Evolutionary conservation across 768 basidiomycete genomes (phyloP).

Genomic region (Rhodosporidiobolus sp.): DNA sequence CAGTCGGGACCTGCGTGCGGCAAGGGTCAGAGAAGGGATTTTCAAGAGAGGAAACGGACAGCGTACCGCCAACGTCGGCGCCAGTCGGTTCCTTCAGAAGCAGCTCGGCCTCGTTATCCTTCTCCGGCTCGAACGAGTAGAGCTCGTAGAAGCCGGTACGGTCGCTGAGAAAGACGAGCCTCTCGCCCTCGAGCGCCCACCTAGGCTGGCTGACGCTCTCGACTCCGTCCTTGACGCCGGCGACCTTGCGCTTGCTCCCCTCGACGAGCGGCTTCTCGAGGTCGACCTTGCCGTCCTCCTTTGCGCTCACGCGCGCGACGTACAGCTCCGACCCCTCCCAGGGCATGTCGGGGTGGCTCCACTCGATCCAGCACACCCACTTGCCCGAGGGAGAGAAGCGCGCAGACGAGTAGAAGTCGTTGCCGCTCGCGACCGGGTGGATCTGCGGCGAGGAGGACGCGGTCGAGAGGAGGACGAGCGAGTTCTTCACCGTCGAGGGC

Average conservation of each 20-base stretch:
- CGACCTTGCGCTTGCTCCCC: conserved; percentile 51
- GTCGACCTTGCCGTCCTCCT: conserved; percentile 4
- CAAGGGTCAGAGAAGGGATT: too few species aligned
- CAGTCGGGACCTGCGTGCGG: conserved; percentile 28
- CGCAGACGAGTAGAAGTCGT: conserved; percentile 69
- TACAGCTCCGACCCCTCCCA: conserved; percentile 65
- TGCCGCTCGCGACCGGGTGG: conserved; percentile 56
- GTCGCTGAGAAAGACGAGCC: conserved; percentile 65
- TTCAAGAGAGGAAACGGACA: neutral
- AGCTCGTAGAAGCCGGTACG: conserved; percentile 67
- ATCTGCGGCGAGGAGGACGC: conserved; percentile 55
- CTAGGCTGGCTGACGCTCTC: conserved; percentile 60
- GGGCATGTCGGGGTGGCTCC: conserved; percentile 70
- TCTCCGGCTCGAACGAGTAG: conserved; percentile 53
- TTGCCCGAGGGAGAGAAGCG: conserved; percentile 62
- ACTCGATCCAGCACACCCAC: conserved; percentile 62
- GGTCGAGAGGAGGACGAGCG: conserved; percentile 56
- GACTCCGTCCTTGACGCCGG: conserved; percentile 58
- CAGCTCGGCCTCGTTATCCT: neutral
- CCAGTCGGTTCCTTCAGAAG: conserved; percentile 13
- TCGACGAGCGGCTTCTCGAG: conserved; percentile 12
- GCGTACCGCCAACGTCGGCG: conserved; percentile 15
- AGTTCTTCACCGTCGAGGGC: conserved; percentile 59
- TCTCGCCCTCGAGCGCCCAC: conserved; percentile 57
- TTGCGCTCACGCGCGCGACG: conserved; percentile 54